These are phyloP conservation scores for Fusarium torulosum DNA, from an alignment of 2,329 filamentous ascomycete genomes.

Conservation along the genomic window DNA sequence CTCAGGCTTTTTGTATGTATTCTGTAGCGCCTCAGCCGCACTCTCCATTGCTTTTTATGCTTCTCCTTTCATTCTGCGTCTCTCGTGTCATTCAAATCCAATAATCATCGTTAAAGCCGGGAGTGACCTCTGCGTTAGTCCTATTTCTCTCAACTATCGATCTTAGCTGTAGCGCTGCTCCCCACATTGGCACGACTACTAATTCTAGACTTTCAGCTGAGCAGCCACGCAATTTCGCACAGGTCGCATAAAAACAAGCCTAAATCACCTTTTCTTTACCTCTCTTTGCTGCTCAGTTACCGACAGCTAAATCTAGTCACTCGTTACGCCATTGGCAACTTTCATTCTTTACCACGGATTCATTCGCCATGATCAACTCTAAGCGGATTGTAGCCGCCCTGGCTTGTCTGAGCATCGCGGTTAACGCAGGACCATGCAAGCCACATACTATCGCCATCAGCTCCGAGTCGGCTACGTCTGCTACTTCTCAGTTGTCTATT, in stretches of 20 bases:
- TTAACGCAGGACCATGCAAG: slow-evolving; percentile 2
- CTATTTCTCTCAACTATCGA: not conserved
- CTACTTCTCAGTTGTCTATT: not conserved
- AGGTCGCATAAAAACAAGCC: not conserved
- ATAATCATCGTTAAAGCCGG: too few species aligned
- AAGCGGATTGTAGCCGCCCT: not conserved
- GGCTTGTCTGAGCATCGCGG: not conserved
- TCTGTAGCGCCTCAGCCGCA: too few species aligned
- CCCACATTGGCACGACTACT: not conserved
- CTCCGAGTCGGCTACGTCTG: not conserved
- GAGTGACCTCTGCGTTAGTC: too few species aligned
- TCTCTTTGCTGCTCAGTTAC: not conserved
- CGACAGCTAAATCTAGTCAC: too few species aligned
- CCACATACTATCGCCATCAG: not conserved
- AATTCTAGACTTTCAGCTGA: not conserved
- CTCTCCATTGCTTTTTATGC: too few species aligned
- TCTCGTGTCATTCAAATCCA: too few species aligned
- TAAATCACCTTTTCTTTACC: not conserved
- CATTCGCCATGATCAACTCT: not conserved
- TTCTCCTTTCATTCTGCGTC: too few species aligned
- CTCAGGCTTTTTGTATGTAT: too few species aligned
- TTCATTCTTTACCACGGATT: not conserved
- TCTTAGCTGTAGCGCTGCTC: not conserved
- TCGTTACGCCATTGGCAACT: not conserved
- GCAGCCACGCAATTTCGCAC: not conserved